Evolutionary conservation across 2,329 filamentous ascomycete species (phyloP), one percentile per base, ranked within the genome.

Genomic region (Penicillium sp.): DNA sequence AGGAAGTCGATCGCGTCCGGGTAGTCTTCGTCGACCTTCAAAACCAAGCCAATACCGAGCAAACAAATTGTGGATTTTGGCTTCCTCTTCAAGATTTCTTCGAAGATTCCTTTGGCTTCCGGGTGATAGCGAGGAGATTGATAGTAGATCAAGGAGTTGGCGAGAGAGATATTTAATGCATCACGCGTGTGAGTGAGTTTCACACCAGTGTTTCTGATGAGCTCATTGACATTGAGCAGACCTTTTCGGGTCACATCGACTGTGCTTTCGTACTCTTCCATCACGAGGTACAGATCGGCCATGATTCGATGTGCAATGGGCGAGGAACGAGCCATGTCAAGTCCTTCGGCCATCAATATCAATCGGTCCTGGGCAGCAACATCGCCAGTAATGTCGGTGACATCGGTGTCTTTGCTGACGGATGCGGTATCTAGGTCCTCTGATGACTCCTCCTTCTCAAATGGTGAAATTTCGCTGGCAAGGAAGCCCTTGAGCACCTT

Each of bases 11-110:
- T 84, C 0, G 95, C 94, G 63, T 90, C 81, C 42, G 82, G 79
- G 63, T 89, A 96, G 56, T 97, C 88, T 63, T 96, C 88, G 58
- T 96, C 91, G 63, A 97, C 94, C 70, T 96, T 91, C 42, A 92
- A 87, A 36, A 99, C 92, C 22, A 97, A 74, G 1, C 94, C 95
- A 30, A 96, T 84, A 0, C 94, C 94, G 41, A 97, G 89, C 55
- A 99, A 77, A 2, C 92, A 92, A 27, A 85, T 76, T 0, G 91
- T 95, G 0, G 88, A 92, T 2, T 82, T 83, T 2, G 85, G 81
- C 50, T 95, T 90, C 24, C 88, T 83, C 43, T 83, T 77, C 0
- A 99, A 79, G 5, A 97, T 88, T 27, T 82, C 82, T 61, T 96
- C 86, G 61, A 99, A 97, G 0, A 96, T 79, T n/a, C 73, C 72